Percentiles rank a stretch among this genome's conserved stretches.
phyloP scores from a whole-genome alignment of 306 rosid species.

The Hippophae rhamnoides region DNA sequence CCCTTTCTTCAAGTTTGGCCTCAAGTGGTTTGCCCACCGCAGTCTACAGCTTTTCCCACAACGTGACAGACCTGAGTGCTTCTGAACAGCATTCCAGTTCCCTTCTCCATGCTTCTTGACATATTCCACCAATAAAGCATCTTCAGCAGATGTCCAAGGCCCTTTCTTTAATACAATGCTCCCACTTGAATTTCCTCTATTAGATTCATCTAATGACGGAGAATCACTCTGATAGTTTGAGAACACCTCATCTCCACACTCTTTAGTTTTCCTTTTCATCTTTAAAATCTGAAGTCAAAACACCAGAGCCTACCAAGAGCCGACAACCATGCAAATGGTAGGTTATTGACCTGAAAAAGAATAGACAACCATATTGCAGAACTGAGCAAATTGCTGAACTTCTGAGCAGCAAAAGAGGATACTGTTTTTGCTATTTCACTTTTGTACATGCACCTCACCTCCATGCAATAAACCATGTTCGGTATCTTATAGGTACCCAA shows the following conservation, averaged over 20 bases:
- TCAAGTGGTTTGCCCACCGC: constrained; percentile 96
- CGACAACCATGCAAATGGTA: constrained; percentile 17
- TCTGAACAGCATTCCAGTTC: constrained; percentile 99
- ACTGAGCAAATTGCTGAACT: not conserved
- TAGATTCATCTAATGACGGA: constrained; percentile 43
- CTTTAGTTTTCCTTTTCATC: constrained; percentile 48
- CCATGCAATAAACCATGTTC: not conserved
- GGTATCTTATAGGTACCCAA: not conserved
- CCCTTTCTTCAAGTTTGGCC: constrained; percentile 96
- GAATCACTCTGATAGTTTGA: constrained; percentile 36
- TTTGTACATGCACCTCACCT: constrained; percentile 6
- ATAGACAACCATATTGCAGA: constrained; percentile 2
- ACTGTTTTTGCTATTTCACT: not conserved
- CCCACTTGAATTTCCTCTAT: constrained; percentile 30
- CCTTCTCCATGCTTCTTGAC: constrained; percentile 93
- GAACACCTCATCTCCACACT: constrained; percentile 46
- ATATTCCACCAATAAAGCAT: constrained; percentile 76
- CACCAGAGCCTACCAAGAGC: constrained; percentile 27
- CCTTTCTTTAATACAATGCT: constrained; percentile 73
- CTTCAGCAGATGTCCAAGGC: constrained; percentile 92
- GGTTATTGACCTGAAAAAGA: constrained; percentile 21
- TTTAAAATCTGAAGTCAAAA: constrained; percentile 21
- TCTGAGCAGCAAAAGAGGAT: not conserved
- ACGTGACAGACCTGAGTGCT: constrained; percentile 76
- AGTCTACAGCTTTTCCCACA: constrained; percentile 97